Percentiles rank a stretch among this genome's conserved stretches.
These are phyloP conservation scores for Aspergillus candidus DNA, from an alignment of 2,329 filamentous ascomycete genomes.

Conservation along the genomic window DNA sequence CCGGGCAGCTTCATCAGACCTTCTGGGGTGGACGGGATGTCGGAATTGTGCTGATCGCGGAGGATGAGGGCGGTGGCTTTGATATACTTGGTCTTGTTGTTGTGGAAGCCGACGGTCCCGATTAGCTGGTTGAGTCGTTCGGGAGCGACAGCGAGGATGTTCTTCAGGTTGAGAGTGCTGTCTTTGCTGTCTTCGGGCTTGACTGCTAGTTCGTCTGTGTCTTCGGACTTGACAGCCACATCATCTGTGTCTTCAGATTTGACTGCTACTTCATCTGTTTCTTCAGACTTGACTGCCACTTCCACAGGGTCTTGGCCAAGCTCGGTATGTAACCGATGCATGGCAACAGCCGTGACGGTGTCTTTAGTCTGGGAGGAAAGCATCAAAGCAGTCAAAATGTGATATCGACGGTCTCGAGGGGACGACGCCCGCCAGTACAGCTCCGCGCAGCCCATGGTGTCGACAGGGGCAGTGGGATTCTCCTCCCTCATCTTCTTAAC, in stretches of 20 bases:
- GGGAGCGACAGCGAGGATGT: slow-evolving; percentile 67
- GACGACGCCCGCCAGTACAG: slow-evolving; percentile 39
- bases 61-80: slow-evolving; percentile 69
- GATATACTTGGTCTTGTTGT: slow-evolving; percentile 83
- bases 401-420: slow-evolving; percentile 63
- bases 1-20: slow-evolving; percentile 73
- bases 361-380: slow-evolving; percentile 90
- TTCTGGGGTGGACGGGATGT: slow-evolving; percentile 73
- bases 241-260: slow-evolving; percentile 20
- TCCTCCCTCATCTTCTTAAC: slow-evolving; percentile 72
- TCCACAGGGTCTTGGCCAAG: slow-evolving; percentile 43
- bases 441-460: slow-evolving; percentile 87
- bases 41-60: slow-evolving; percentile 61
- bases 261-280: slow-evolving; percentile 12
- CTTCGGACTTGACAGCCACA: slow-evolving; percentile 6
- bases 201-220: slow-evolving; percentile 11
- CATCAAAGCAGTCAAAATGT: slow-evolving; percentile 84
- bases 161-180: slow-evolving; percentile 63
- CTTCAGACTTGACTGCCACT: slow-evolving; percentile 15
- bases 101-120: slow-evolving; percentile 83
- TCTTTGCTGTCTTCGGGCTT: slow-evolving; percentile 21
- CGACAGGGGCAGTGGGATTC: slow-evolving; percentile 70
- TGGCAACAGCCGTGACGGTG: slow-evolving; percentile 78
- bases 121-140: slow-evolving; percentile 66
- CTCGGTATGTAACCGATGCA: slow-evolving; percentile 70